Base-by-base conservation (phyloP, 2,329 filamentous ascomycete species). In the Alternaria sp. region DNA sequence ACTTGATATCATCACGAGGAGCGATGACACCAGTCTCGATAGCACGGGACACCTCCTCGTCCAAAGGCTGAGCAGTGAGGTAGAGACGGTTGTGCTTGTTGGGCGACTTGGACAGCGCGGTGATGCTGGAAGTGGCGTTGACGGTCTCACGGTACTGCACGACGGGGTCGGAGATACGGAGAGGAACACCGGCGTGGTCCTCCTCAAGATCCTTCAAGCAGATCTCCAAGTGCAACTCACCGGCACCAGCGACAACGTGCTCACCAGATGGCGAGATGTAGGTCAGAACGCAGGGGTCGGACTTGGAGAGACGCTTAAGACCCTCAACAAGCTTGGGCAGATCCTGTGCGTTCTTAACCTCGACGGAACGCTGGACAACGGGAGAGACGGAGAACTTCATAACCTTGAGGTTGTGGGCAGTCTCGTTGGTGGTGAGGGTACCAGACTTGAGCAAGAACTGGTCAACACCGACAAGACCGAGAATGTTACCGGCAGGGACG, bases 21-120 rank as follows among this genome's bases (percentile, higher is more conserved):
- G 85, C 87, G 83, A 99, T 93, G 88, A 93, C 96, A 87, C 96
- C 96, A 59, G 81, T 73, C 87, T 99, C 96, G 72, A 99, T 99
- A 79, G 91, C 92, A 80, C 89, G 89, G 77, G 92, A 88, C 66
- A 99, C 91, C 77, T 98, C 96, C 89, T 99, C 96, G 49, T 89
- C 89, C 60, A 99, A 88, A 77, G 96, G 96, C 85, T 93, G 86
- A 71, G 96, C 96, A 83, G 88, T 89, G 85, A 99, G 90, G 88
- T 98, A 99, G 67, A 99, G 89, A 93, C 96, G 95, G 90, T 99
- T 99, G 92, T 99, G 96, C 93, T 99, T 99, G 92, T 99, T 99
- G 87, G 96, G 96, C 52, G 96, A 99, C 89, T 99, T 99, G 85
- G 96, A 98, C 79, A 99, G 88, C 75, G 96, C 96, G 80, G 93